A percentile compares a stretch with the other conserved stretches of the same genome.
Conservation (phyloP, 345 rosid genomes). For the Euphorbia peplus region DNA sequence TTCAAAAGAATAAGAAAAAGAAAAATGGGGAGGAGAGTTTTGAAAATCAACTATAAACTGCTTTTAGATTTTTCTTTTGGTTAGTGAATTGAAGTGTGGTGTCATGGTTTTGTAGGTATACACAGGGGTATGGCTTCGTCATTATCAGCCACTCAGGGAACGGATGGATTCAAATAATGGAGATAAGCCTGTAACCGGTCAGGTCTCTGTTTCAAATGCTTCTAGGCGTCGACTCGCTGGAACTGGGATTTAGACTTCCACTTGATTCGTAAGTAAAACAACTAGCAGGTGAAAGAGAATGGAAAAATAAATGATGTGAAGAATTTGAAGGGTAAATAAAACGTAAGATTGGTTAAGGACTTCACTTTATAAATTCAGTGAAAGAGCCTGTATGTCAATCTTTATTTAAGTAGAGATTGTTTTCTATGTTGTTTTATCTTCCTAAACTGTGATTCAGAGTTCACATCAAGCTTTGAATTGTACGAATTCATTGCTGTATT, state of each 20-base stretch:
- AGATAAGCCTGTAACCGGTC: conserved; percentile 47
- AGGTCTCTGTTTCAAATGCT: conserved; percentile 78
- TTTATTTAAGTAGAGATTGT: neutral
- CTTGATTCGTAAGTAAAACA: neutral
- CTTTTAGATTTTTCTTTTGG: neutral
- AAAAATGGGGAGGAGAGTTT: no score
- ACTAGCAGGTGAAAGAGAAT: neutral
- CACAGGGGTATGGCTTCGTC: conserved; percentile 85
- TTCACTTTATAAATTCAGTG: neutral
- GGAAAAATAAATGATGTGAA: conserved; percentile 1
- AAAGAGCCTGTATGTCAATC: neutral
- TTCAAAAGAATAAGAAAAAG: no score
- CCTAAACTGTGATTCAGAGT: neutral
- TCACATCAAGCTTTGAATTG: no score
- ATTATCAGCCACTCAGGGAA: conserved; percentile 63
- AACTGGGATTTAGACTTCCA: conserved; percentile 33
- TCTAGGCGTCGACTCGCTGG: conserved; percentile 81
- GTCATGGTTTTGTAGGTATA: conserved; percentile 55
- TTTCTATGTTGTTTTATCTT: neutral
- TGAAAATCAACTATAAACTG: neutral
- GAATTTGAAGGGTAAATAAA: conserved; percentile 9
- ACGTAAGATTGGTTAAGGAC: neutral
- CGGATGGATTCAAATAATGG: conserved; percentile 39
- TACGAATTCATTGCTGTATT: no score
- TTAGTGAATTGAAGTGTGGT: neutral